These are phyloP conservation scores for Hemileccinum impolitum DNA, from an alignment of 768 basidiomycete species.

Conservation along the genomic window DNA sequence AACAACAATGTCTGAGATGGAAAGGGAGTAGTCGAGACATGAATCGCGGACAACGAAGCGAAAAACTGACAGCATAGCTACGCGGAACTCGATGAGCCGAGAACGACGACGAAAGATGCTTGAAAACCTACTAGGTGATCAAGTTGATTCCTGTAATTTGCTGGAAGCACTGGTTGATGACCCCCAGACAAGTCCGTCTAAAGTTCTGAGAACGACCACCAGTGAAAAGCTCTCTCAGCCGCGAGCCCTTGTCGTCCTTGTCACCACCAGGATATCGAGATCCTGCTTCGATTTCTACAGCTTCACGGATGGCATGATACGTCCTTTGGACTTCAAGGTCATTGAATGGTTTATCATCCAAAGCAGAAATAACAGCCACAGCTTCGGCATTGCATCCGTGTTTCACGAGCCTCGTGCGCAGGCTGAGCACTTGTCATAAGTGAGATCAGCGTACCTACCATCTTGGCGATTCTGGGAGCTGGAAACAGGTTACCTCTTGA, in stretches of 20 bases:
- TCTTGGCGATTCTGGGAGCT: constrained; percentile 60
- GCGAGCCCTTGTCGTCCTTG: constrained; percentile 11
- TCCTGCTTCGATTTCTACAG: constrained; percentile 42
- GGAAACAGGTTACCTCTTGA: background rate
- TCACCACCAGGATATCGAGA: background rate
- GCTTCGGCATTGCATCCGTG: constrained; percentile 53
- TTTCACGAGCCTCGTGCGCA: constrained; percentile 47
- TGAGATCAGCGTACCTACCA: constrained; percentile 34
- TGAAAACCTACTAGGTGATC: constrained; percentile 55
- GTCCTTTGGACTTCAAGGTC: constrained; percentile 47
- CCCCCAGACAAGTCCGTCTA: constrained; percentile 51
- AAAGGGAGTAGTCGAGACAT: background rate
- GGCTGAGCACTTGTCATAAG: background rate
- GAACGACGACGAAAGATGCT: constrained; percentile 7
- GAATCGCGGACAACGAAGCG: background rate
- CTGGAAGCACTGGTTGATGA: constrained; percentile 63
- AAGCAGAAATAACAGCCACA: constrained; percentile 57
- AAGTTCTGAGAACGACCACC: constrained; percentile 60
- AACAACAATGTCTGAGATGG: constrained; percentile 45
- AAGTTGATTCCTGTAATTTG: constrained; percentile 68
- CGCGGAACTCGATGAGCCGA: constrained; percentile 13
- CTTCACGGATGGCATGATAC: constrained; percentile 53
- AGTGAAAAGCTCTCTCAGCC: constrained; percentile 52
- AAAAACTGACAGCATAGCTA: constrained; percentile 31
- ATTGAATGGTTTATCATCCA: constrained; percentile 49